Evolutionary conservation across 2,329 filamentous ascomycete genomes (phyloP).

Genomic region (Lasiodiplodia citricola): DNA sequence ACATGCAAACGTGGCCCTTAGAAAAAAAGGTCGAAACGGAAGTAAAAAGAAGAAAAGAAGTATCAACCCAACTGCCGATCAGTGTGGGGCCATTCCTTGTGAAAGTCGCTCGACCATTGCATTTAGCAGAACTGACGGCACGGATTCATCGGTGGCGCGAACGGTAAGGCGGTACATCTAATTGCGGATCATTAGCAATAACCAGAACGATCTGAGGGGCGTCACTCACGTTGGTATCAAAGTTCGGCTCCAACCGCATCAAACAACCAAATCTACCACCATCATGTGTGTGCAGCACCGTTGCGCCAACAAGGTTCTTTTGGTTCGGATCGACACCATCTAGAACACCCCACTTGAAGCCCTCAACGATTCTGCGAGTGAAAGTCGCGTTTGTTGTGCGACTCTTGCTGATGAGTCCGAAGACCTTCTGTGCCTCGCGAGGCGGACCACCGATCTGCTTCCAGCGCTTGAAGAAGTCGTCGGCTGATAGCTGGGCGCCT

Average conservation of each 20-base stretch:
- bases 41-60: background rate
- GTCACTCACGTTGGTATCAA: slow-evolving; percentile 79
- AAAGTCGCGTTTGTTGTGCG: slow-evolving; percentile 72
- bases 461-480: slow-evolving; percentile 99
- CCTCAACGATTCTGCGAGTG: slow-evolving; percentile 74
- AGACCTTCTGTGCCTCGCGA: slow-evolving; percentile 86
- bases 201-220: background rate
- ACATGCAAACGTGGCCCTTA: background rate
- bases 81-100: slow-evolving; percentile 46
- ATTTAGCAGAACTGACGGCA: slow-evolving; percentile 80
- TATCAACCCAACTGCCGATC: background rate
- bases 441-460: slow-evolving; percentile 93
- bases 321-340: slow-evolving; percentile 87
- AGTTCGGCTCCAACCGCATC: slow-evolving; percentile 92
- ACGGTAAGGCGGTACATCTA: slow-evolving; percentile 96
- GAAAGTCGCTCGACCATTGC: slow-evolving; percentile 85
- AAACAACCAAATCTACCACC: slow-evolving; percentile 89
- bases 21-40: background rate
- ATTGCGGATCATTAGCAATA: slow-evolving; percentile 28
- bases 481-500: slow-evolving; percentile 78
- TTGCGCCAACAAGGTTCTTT: slow-evolving; percentile 92
- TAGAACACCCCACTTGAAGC: slow-evolving; percentile 88
- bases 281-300: slow-evolving; percentile 80
- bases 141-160: slow-evolving; percentile 87
- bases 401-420: slow-evolving; percentile 68